Evolutionary conservation across 2,329 filamentous ascomycete species (phyloP), one percentile per base, ranked within the genome.

Genomic region (Harringtonia lauricola): DNA sequence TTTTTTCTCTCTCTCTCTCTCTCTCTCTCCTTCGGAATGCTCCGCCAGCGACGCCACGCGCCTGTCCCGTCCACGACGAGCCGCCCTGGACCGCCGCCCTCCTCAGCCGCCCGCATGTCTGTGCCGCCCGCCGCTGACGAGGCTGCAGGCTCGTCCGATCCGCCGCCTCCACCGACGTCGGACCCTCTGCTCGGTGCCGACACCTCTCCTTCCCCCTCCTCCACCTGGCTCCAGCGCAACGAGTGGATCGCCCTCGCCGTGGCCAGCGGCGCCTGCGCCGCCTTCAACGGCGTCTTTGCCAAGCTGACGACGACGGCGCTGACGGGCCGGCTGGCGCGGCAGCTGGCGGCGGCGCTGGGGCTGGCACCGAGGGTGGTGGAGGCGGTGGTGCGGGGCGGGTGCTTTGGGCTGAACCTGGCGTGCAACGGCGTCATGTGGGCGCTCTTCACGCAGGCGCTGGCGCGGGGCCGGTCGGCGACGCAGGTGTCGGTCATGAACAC

Each of bases 341-440:
- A 51, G 1, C 60, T 77, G 29, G 70, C 74, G 4, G 47, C 54
- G 2, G 33, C 65, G 3, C 48, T 79, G 1, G 65, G 68, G 9
- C 55, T 79, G 1, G 57, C n/a, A n/a, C n/a, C n/a, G n/a, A n/a
- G 61, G 1, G 51, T 60, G 1, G 49, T 62, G 13, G 63, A 71
- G 44, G 52, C 55, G 8, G 52, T 61, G 4, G 64, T 78, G 49
- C 61, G 8, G 61, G 76, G 21, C 65, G 74, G 45, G 61, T 89
- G 89, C 68, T 89, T 90, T 55, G 72, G 67, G 1, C 70, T 89
- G 13, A 90, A 88, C 55, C 68, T 88, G 36, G 60, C 73, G 41
- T 88, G 87, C 62, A 87, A 88, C 55, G 82, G 76, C 42, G 68
- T 86, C 14, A 90, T 90, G 85, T 90, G 85, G 85, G 79, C 81